A percentile compares a stretch with the other conserved stretches of the same genome.
These are phyloP conservation scores for Astrothelium macrocarpum DNA, from an alignment of 495 filamentous ascomycete genomes.

Conservation along the genomic window DNA sequence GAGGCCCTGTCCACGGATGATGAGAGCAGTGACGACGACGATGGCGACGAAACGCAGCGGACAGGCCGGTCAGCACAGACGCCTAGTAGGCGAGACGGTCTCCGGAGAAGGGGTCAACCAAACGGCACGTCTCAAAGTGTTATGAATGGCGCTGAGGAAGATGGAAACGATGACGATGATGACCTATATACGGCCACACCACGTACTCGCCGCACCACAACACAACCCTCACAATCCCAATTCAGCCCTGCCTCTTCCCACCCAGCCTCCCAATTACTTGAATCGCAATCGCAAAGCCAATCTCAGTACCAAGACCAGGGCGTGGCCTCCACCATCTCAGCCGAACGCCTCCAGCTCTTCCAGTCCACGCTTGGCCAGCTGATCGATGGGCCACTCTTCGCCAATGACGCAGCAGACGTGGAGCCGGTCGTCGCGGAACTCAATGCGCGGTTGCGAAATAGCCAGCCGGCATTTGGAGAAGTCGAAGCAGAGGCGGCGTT, in stretches of 20 bases:
- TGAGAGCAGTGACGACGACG: slow-evolving; percentile 36
- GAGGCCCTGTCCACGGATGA: slow-evolving; percentile 32
- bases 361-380: slow-evolving; percentile 68
- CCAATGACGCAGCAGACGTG: slow-evolving; percentile 67
- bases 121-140: slow-evolving; percentile 10
- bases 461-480: slow-evolving; percentile 48
- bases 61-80: neutral
- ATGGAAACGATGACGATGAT: slow-evolving; percentile 43
- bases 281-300: slow-evolving; percentile 45
- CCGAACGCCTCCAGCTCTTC: slow-evolving; percentile 62
- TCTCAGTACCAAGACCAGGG: slow-evolving; percentile 36
- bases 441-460: slow-evolving; percentile 56
- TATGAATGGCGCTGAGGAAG: slow-evolving; percentile 14
- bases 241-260: slow-evolving; percentile 58
- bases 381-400: slow-evolving; percentile 68
- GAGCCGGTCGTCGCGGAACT: slow-evolving; percentile 67
- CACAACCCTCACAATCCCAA: slow-evolving; percentile 43
- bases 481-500: slow-evolving; percentile 70
- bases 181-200: slow-evolving; percentile 51
- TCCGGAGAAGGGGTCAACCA: neutral
- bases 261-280: slow-evolving; percentile 55
- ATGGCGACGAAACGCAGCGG: slow-evolving; percentile 32
- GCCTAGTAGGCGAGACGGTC: slow-evolving; percentile 1
- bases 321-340: slow-evolving; percentile 39
- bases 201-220: slow-evolving; percentile 39